These are phyloP conservation scores for Fusarium brevicatenulatum DNA, from an alignment of 2,329 filamentous ascomycete species.

Conservation along the genomic window DNA sequence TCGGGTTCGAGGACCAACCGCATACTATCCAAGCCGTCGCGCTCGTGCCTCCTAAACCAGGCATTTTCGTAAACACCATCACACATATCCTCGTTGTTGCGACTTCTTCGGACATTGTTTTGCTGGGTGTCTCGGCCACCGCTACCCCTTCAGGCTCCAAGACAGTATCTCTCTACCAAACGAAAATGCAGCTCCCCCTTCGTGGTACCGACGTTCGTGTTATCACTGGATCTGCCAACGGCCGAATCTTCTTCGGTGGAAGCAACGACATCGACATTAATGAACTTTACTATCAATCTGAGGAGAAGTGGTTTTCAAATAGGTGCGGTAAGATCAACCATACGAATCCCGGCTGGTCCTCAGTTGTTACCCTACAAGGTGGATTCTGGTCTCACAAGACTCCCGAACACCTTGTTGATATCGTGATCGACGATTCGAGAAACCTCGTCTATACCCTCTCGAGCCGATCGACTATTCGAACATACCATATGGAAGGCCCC, in stretches of 20 bases:
- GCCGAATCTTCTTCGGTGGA: constrained; percentile 93
- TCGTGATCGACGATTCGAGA: constrained; percentile 88
- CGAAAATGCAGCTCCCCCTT: constrained; percentile 82
- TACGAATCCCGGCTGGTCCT: constrained; percentile 77
- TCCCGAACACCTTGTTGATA: constrained; percentile 76
- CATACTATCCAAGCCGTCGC: constrained; percentile 92
- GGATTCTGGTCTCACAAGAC: constrained; percentile 61
- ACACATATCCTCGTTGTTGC: constrained; percentile 90
- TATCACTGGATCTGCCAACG: constrained; percentile 83
- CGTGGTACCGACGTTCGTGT: constrained; percentile 80
- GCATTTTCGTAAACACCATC: constrained; percentile 88
- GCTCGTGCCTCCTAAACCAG: constrained; percentile 82
- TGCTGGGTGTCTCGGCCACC: constrained; percentile 83
- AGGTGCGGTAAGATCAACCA: constrained; percentile 91
- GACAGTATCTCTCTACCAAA: constrained; percentile 84
- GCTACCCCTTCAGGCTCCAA: constrained; percentile 75
- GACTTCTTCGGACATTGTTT: constrained; percentile 83
- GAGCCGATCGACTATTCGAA: constrained; percentile 85
- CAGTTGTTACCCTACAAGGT: constrained; percentile 65
- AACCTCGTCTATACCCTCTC: constrained; percentile 93
- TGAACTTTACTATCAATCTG: constrained; percentile 95
- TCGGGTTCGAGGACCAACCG: constrained; percentile 89
- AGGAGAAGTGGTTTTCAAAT: constrained; percentile 96
- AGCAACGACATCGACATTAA: constrained; percentile 85
- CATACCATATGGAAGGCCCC: constrained; percentile 82